Evolutionary conservation across 495 filamentous ascomycete genomes (phyloP), one percentile per base, ranked within the genome.

Genomic region (Talaromyces thailandensis): DNA sequence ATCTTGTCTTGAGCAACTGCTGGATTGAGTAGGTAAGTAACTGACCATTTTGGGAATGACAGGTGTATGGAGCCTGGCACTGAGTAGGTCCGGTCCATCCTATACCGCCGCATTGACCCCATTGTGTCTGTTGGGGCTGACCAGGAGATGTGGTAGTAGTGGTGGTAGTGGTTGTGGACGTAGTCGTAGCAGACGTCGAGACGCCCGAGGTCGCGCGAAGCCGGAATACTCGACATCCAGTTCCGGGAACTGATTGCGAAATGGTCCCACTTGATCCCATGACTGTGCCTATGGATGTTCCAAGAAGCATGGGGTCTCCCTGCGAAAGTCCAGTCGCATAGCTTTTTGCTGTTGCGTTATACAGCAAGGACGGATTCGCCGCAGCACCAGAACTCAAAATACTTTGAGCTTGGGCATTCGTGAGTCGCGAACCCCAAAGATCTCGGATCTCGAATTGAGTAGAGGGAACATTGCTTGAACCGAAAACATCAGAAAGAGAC

Each of bases 381-480:
- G 60, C 35, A 21, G 61, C 50, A 65, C 67, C 11, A 62, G 59
- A 70, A 24, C 65, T 66, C n/a, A 82, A 69, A 60, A 81, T 75
- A 1, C 71, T 61, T 21, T 65, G 56, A 2, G 78, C 80, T 29
- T 71, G 70, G 8, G 40, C 68, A 24, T 75, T 65, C 50, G 58
- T 67, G 78, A 84, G 80, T 3, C 81, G 71, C 51, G 77, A 74
- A 16, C 72, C 81, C 82, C 82, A 85, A 3, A 84, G 70, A 64
- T 85, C 80, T 55, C 77, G 74, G 0, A 84, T 70, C 58, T 79
- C 79, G 79, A 81, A 83, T 24, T 37, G n/a, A 3, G 35, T 8
- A 43, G 56, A 59, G 8, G 56, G 18, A n/a, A 56, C n/a, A n/a
- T n/a, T n/a, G n/a, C n/a, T 23, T 14, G 37, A 16, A n/a, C 23